Conservation (phyloP, 192 early-diverging fungal species). For the Coemansia pectinata region DNA sequence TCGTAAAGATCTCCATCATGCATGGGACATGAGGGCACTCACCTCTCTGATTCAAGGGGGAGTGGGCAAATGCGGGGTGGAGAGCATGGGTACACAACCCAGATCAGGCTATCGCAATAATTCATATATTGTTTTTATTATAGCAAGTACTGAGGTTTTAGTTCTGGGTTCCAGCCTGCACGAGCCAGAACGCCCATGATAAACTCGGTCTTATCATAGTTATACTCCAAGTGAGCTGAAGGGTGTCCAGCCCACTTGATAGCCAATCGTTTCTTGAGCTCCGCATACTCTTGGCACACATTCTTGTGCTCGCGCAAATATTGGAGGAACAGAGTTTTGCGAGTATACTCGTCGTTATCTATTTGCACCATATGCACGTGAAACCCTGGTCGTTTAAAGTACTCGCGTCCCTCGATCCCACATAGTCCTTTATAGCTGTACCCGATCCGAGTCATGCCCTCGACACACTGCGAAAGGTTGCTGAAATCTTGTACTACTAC, state of each 20-base stretch:
- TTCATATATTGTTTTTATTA: too few species aligned
- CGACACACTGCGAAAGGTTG: slow-evolving; percentile 1
- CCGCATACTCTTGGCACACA: slow-evolving; percentile 11
- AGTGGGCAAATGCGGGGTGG: too few species aligned
- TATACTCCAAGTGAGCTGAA: neutral
- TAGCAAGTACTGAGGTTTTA: too few species aligned
- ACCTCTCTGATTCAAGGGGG: too few species aligned
- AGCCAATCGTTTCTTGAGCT: slow-evolving; percentile 15
- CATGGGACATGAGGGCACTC: too few species aligned
- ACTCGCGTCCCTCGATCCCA: slow-evolving; percentile 19
- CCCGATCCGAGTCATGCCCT: neutral
- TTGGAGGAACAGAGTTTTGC: slow-evolving; percentile 10
- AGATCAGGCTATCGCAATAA: too few species aligned
- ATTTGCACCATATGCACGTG: slow-evolving; percentile 14
- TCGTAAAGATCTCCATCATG: too few species aligned
- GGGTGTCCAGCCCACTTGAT: slow-evolving; percentile 11
- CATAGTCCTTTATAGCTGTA: slow-evolving; percentile 10
- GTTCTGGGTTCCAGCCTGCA: neutral
- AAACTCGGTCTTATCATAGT: slow-evolving; percentile 18
- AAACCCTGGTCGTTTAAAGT: slow-evolving; percentile 7
- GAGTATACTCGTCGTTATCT: slow-evolving; percentile 9
- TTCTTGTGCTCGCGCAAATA: slow-evolving; percentile 6
- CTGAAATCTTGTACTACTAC: slow-evolving; percentile 4
- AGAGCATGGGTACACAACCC: too few species aligned
- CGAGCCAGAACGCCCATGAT: slow-evolving; percentile 12